Conservation (phyloP, 2,329 filamentous ascomycete species). For the Alternaria burnsii region DNA sequence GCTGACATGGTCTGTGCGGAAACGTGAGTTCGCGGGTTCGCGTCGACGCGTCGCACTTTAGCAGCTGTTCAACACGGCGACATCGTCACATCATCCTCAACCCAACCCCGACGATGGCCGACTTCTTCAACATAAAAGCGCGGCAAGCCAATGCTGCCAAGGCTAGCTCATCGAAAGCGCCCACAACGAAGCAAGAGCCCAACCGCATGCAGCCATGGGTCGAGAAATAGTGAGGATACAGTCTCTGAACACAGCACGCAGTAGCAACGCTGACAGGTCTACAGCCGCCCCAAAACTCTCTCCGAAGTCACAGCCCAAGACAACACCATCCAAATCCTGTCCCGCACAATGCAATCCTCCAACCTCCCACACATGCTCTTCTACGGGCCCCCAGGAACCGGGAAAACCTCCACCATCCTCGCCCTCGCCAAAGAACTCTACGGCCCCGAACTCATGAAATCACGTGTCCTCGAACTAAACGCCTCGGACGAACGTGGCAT, state of each 20-base stretch:
- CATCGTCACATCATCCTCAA: conserved; percentile 17
- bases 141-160: conserved; percentile 76
- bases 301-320: conserved; percentile 97
- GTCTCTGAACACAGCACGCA: conserved; percentile 8
- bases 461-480: conserved; percentile 97
- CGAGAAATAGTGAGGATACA: conserved; percentile 83
- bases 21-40: conserved; percentile 46
- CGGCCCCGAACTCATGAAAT: conserved; percentile 90
- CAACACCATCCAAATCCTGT: conserved; percentile 91
- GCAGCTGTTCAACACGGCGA: conserved; percentile 17
- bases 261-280: conserved; percentile 20
- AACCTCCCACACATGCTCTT: conserved; percentile 99
- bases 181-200: conserved; percentile 68
- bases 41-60: conserved; percentile 46
- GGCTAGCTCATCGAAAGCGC: conserved; percentile 73
- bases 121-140: conserved; percentile 95
- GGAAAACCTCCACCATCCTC: conserved; percentile 97
- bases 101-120: conserved; percentile 69
- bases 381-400: conserved; percentile 96
- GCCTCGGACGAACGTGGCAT: conserved; percentile 99
- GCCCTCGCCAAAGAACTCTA: conserved; percentile 97
- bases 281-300: conserved; percentile 89
- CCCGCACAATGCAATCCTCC: conserved; percentile 90
- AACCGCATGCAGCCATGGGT: conserved; percentile 89
- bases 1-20: conserved; percentile 25